Evolutionary conservation across 805 yeast species (phyloP).

Genomic region (Monosporozyma yasuniensis): DNA sequence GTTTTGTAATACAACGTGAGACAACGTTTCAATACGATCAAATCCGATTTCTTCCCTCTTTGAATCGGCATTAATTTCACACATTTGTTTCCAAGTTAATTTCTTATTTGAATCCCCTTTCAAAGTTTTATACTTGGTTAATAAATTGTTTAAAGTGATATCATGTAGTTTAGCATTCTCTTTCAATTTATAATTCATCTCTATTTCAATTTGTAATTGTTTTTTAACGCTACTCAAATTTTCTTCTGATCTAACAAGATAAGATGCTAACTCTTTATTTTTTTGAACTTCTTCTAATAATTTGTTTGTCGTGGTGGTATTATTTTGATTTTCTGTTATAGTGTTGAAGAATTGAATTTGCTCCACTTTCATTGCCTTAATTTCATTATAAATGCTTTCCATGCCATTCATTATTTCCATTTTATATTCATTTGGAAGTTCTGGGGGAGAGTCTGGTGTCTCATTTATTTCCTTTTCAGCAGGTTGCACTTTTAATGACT

Average conservation of each 20-base stretch:
- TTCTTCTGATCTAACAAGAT: no score
- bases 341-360: background rate
- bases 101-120: constrained; percentile 20
- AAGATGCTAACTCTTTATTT: background rate
- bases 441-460: background rate
- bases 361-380: background rate
- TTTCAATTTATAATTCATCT: background rate
- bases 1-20: constrained; percentile 29
- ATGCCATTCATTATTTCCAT: background rate
- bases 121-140: background rate
- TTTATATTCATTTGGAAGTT: background rate
- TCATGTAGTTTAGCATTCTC: background rate
- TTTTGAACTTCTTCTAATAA: background rate
- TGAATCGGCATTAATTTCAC: background rate
- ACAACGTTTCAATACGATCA: constrained; percentile 23
- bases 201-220: background rate
- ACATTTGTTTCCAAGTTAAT: constrained; percentile 11
- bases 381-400: background rate
- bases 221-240: background rate
- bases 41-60: constrained; percentile 9
- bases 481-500: background rate
- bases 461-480: background rate
- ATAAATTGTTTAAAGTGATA: background rate
- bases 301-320: background rate
- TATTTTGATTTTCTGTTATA: background rate